Base-by-base conservation (phyloP, 768 basidiomycete genomes). In the Kwoniella botswanensis region DNA sequence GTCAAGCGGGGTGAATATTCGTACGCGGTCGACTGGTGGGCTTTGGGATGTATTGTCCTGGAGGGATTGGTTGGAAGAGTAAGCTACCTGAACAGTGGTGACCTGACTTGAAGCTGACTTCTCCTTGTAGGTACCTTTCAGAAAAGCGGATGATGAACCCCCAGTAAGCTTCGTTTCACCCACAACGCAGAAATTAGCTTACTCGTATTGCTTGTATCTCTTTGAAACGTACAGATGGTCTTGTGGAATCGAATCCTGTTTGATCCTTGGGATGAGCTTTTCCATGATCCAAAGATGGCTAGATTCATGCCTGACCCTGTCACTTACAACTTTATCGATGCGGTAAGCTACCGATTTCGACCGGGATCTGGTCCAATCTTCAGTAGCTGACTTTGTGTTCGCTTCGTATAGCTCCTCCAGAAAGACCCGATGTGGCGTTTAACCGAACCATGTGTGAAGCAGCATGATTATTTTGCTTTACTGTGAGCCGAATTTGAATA, bases 41-140 rank as follows among this genome's bases (percentile, higher is more conserved):
- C 91, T 74, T 92, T 96, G 78, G 96, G 96, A 44, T 98, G 96
- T 72, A 96, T 98, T 92, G 85, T 98, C 70, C 94, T 93, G 82
- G 96, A 98, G 86, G 96, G 97, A 92, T 85, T 98, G 84, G 92
- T 93, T 50, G 96, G 96, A 29, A 92, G 95, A 74, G 94, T 95
- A 83, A 86, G 91, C 89, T 55, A 35, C 35, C 35, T 35, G 35
- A 59, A 57, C n/a, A 24, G 24, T 2, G 3, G 7, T 22, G 21
- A 55, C n/a, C 59, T 42, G 26, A 12, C 6, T 3, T 4, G 18
- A 18, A 43, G 62, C 63, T 66, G 54, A 61, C 22, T 12, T 15
- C 21, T 44, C 3, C 11, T 13, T 53, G 0, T 42, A 79, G 79
- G 76, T 78, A 35, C 79, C 75, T 15, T 77, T 80, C 72, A 44